These are phyloP conservation scores for Acer campestre DNA, from an alignment of 345 rosid genomes.

Conservation along the genomic window DNA sequence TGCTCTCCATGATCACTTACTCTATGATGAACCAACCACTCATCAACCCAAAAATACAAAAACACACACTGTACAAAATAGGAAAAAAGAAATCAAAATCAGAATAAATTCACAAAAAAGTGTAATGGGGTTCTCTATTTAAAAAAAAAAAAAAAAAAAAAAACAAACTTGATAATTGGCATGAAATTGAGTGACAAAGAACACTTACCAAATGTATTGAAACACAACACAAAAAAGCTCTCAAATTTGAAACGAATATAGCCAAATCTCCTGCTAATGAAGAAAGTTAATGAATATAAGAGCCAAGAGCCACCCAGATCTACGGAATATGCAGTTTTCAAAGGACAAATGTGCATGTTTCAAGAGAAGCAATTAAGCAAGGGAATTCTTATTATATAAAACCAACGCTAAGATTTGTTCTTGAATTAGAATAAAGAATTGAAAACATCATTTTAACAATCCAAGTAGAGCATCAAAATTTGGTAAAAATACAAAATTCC, in stretches of 20 bases:
- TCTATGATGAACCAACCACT: slow-evolving; percentile 17
- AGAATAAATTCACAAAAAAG: neutral
- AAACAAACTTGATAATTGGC: too few relatives aligned
- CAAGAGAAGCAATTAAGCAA: too few relatives aligned
- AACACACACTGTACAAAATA: neutral
- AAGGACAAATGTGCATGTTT: too few relatives aligned
- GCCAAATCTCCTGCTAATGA: neutral
- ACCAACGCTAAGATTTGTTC: too few relatives aligned
- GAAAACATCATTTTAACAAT: too few relatives aligned
- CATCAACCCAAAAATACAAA: neutral
- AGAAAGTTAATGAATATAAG: neutral
- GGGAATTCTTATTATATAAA: too few relatives aligned
- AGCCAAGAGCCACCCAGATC: slow-evolving; percentile 16
- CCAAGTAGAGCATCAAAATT: too few relatives aligned
- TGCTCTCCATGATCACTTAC: slow-evolving; percentile 46
- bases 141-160: too few relatives aligned
- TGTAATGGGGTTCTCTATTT: neutral
- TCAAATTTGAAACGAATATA: neutral
- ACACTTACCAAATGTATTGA: neutral
- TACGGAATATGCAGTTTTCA: neutral
- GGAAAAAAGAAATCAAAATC: neutral
- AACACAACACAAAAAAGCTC: neutral
- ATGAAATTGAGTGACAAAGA: neutral
- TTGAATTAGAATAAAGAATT: too few relatives aligned
- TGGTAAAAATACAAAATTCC: too few relatives aligned